These are phyloP conservation scores for Austroboletus novae-zelandiae DNA, from an alignment of 1,284 basidiomycete species.

Conservation along the genomic window DNA sequence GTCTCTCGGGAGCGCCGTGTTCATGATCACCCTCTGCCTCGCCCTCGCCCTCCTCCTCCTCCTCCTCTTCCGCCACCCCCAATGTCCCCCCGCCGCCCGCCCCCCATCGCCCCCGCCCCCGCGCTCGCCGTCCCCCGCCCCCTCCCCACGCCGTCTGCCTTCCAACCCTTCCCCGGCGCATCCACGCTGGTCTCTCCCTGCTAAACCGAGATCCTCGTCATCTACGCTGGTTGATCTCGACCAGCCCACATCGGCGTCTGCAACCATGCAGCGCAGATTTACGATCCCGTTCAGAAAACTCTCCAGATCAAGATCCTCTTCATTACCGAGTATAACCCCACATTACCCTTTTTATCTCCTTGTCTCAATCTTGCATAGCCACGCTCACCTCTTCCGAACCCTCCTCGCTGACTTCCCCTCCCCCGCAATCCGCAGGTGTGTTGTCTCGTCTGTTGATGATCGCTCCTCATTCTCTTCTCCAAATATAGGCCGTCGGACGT, in stretches of 20 bases:
- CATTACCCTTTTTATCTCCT: not conserved
- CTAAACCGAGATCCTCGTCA: conserved; percentile 8
- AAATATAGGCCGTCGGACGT: conserved; percentile 5
- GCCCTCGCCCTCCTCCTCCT: not conserved
- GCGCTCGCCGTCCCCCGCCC: conserved; percentile 17
- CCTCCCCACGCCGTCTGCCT: conserved; percentile 7
- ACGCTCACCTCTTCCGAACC: not conserved
- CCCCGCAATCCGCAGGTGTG: not conserved
- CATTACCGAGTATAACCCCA: conserved; percentile 14
- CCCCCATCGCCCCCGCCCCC: not conserved
- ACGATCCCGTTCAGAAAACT: conserved; percentile 21
- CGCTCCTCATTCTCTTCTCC: not conserved
- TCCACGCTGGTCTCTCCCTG: conserved; percentile 11
- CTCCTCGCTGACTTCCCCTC: not conserved
- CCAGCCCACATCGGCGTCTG: not conserved
- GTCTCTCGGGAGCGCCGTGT: too few species aligned
- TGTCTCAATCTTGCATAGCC: conserved; percentile 3
- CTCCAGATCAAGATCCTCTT: conserved; percentile 16
- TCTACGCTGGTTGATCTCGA: conserved; percentile 1
- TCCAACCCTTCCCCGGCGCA: not conserved
- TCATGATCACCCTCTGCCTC: not conserved
- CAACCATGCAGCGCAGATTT: conserved; percentile 10
- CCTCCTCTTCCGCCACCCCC: not conserved
- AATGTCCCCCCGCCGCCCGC: not conserved
- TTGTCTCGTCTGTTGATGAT: not conserved